phyloP scores from a whole-genome alignment of 2,329 filamentous ascomycete genomes.

The Colletotrichum liaoningense region DNA sequence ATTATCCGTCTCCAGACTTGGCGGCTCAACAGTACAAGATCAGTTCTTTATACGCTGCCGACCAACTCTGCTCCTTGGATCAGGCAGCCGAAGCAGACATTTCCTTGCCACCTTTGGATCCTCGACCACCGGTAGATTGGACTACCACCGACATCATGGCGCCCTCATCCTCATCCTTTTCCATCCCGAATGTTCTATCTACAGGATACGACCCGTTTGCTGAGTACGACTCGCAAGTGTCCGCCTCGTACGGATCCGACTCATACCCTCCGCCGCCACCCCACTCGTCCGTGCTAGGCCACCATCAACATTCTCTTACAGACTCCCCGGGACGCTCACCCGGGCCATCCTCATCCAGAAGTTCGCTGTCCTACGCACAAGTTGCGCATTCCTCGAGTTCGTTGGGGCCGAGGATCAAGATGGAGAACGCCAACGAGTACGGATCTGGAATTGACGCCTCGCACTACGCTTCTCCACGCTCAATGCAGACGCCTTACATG shows the following conservation, averaged over 20 bases:
- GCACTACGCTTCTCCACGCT: conserved; percentile 55
- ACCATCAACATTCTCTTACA: conserved; percentile 34
- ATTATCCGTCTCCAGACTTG: conserved; percentile 59
- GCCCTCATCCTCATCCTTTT: conserved; percentile 51
- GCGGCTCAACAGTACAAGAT: conserved; percentile 57
- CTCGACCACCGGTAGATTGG: conserved; percentile 58
- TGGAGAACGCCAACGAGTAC: conserved; percentile 51
- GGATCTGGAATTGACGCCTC: conserved; percentile 48
- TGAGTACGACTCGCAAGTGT: conserved; percentile 55
- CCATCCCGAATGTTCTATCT: conserved; percentile 58
- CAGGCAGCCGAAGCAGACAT: conserved; percentile 50
- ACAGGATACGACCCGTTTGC: conserved; percentile 64
- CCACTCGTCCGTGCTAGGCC: conserved; percentile 39
- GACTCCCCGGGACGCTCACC: conserved; percentile 18
- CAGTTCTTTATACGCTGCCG: conserved; percentile 52
- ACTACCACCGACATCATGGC: conserved; percentile 52
- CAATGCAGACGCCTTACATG: conserved; percentile 47
- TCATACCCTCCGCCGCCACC: conserved; percentile 55
- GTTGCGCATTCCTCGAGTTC: conserved; percentile 15
- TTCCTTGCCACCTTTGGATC: conserved; percentile 51
- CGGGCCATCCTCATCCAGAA: conserved; percentile 16
- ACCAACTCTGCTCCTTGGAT: conserved; percentile 52
- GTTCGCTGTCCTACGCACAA: conserved; percentile 9
- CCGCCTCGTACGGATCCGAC: conserved; percentile 58
- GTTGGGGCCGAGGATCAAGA: conserved; percentile 51